A percentile compares a stretch with the other conserved stretches of the same genome.
phyloP scores from a whole-genome alignment of 2,329 filamentous ascomycete species.

The Chaetomium globosum region DNA sequence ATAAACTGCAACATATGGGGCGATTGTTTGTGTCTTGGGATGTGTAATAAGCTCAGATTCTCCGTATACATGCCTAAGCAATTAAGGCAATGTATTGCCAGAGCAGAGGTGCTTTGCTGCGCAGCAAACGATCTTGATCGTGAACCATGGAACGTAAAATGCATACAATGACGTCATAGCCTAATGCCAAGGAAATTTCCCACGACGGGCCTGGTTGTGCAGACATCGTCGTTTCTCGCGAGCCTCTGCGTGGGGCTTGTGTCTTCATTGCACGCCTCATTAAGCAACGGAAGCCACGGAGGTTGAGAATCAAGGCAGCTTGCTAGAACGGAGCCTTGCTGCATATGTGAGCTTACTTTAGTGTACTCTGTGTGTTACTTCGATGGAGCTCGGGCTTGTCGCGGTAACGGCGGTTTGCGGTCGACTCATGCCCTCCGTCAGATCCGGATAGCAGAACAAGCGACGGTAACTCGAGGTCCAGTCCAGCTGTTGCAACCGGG shows the following conservation, averaged over 20 bases:
- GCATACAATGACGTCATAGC: constrained; percentile 13
- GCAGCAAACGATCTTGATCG: not conserved
- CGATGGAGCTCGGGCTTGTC: not conserved
- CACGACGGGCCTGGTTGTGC: constrained; percentile 4
- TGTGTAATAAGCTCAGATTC: no score
- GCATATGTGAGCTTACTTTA: no score
- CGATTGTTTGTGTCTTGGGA: no score
- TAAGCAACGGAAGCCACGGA: not conserved
- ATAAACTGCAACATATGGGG: no score
- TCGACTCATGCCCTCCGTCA: not conserved
- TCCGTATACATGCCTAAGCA: not conserved
- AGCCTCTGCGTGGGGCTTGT: not conserved
- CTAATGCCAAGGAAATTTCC: not conserved
- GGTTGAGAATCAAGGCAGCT: not conserved
- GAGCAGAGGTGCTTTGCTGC: not conserved
- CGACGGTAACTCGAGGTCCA: not conserved
- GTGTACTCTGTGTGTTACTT: no score
- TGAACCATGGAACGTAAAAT: not conserved
- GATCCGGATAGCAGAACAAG: not conserved
- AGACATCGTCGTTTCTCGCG: not conserved
- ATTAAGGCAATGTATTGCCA: not conserved
- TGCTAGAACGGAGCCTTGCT: not conserved
- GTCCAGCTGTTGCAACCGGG: not conserved
- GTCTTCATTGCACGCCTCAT: not conserved
- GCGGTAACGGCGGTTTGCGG: not conserved